Conservation (phyloP, 176 grass and related monocot genomes). For the Bonia amplexicaulis region DNA sequence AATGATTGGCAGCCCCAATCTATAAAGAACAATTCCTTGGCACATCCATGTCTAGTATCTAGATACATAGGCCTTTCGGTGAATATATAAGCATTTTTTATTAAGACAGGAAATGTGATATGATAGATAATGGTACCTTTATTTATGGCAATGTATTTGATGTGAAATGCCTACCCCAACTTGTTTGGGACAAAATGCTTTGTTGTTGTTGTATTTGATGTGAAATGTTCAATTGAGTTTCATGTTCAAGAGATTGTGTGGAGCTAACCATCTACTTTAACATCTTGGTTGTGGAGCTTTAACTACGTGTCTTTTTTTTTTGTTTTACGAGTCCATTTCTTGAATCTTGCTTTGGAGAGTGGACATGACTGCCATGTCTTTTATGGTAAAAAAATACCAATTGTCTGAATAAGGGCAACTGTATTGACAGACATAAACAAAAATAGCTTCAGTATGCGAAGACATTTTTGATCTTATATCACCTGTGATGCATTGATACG, state of each 20-base stretch:
- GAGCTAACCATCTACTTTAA: not conserved
- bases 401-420: not conserved
- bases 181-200: too few species aligned
- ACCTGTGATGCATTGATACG: too few species aligned
- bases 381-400: not conserved
- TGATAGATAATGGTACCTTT: not conserved
- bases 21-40: not conserved
- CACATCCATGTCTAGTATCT: not conserved
- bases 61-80: not conserved
- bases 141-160: not conserved
- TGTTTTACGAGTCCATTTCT: not conserved
- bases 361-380: conserved; percentile 4
- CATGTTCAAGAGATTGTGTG: not conserved
- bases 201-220: not conserved
- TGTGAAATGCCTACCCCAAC: not conserved
- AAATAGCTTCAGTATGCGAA: not conserved
- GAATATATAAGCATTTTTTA: not conserved
- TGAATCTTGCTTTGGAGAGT: conserved; percentile 1
- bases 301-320: not conserved
- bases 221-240: not conserved
- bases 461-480: not conserved
- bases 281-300: not conserved
- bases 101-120: not conserved
- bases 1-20: not conserved
- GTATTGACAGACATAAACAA: not conserved